phyloP scores from a whole-genome alignment of 2,329 filamentous ascomycete species.

The Calcarisporium arbuscula region DNA sequence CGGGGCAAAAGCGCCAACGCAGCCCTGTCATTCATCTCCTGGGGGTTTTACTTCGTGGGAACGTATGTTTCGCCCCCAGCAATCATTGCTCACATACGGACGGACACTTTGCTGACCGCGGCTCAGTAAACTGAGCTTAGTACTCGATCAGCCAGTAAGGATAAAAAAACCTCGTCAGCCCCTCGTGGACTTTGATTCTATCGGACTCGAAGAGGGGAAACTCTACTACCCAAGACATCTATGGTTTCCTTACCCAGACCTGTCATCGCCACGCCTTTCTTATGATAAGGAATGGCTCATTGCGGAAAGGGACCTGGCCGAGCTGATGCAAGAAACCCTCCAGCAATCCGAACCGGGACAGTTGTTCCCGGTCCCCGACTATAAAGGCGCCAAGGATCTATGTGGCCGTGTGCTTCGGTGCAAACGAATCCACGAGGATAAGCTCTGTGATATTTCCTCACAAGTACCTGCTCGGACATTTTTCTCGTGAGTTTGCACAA shows the following conservation, averaged over 20 bases:
- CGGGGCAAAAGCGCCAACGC: too few species aligned
- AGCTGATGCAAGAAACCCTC: slow-evolving; percentile 3
- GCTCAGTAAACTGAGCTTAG: too few species aligned
- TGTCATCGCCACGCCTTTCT: background rate
- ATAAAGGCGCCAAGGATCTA: slow-evolving; percentile 2
- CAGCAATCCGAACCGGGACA: background rate
- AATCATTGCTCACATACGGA: too few species aligned
- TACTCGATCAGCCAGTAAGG: too few species aligned
- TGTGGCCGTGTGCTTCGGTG: slow-evolving; percentile 2
- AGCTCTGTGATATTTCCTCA: background rate
- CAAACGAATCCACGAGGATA: background rate
- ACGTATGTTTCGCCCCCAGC: too few species aligned
- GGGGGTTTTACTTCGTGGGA: too few species aligned
- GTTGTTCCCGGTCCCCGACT: slow-evolving; percentile 2
- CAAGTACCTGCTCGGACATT: slow-evolving; percentile 5
- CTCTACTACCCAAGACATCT: background rate
- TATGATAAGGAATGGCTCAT: background rate
- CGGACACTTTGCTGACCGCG: too few species aligned
- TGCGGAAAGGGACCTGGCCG: slow-evolving; percentile 5
- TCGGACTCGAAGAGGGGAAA: background rate
- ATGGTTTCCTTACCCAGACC: slow-evolving; percentile 11
- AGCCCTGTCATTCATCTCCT: too few species aligned
- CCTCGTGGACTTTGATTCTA: too few species aligned
- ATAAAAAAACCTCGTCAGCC: too few species aligned
- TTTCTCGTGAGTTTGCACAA: slow-evolving; percentile 7